Evolutionary conservation across 306 rosid species (phyloP).

Genomic region (Dryas octopetala): DNA sequence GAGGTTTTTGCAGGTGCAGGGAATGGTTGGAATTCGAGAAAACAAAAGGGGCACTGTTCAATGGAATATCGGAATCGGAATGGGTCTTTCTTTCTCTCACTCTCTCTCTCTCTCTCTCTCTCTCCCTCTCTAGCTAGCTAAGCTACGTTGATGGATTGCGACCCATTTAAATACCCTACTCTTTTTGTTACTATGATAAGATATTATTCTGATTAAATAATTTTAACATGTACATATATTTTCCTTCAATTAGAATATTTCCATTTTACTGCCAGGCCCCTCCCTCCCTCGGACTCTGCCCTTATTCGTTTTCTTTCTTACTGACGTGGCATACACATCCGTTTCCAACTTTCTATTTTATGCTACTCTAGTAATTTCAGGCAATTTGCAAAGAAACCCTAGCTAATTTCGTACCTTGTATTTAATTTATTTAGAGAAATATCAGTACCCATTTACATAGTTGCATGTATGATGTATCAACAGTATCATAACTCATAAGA

Average conservation of each 20-base stretch:
- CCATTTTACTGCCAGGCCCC: conserved; percentile 38
- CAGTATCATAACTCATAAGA: too few species aligned
- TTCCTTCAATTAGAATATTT: conserved; percentile 59
- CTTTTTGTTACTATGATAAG: conserved; percentile 32
- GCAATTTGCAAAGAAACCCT: too few species aligned
- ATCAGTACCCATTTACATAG: too few species aligned
- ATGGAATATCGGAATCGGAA: conserved; percentile 58
- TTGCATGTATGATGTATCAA: too few species aligned
- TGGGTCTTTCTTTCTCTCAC: conserved; percentile 36
- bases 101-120: conserved; percentile 29
- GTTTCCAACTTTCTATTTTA: too few species aligned
- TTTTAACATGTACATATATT: neutral
- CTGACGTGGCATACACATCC: conserved; percentile 15
- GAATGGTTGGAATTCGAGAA: conserved; percentile 63
- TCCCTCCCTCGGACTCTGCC: conserved; percentile 1
- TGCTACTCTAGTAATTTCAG: too few species aligned
- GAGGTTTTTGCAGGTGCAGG: conserved; percentile 43
- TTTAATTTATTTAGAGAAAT: too few species aligned
- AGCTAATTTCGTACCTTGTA: too few species aligned
- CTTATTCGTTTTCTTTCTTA: conserved; percentile 24
- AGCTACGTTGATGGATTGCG: conserved; percentile 47
- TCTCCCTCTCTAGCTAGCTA: neutral
- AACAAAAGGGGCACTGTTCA: conserved; percentile 56
- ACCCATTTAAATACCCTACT: conserved; percentile 48
- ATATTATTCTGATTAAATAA: conserved; percentile 11